phyloP scores from a whole-genome alignment of 129 eudicot species.

The Helianthus tuberosus region DNA sequence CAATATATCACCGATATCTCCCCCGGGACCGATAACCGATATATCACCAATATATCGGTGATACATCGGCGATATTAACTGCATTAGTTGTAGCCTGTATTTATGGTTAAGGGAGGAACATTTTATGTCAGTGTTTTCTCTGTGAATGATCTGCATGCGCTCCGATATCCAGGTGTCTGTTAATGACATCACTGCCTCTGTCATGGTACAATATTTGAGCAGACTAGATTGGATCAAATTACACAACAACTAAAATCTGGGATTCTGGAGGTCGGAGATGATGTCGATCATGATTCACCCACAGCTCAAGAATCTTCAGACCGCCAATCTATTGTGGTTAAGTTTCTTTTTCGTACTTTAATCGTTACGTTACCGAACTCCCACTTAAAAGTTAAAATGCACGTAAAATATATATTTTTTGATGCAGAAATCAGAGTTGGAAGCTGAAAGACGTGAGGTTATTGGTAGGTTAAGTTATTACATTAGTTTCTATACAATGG shows the following conservation, averaged over 20 bases:
- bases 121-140: slow-evolving; percentile 56
- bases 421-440: slow-evolving; percentile 62
- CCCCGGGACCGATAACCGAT: no score
- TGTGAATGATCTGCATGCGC: slow-evolving; percentile 70
- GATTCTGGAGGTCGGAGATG: slow-evolving; percentile 41
- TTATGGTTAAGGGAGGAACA: slow-evolving; percentile 30
- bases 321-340: slow-evolving; percentile 52
- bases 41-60: no score
- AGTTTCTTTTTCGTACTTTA: slow-evolving; percentile 1
- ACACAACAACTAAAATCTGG: slow-evolving; percentile 67
- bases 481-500: not conserved
- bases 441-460: slow-evolving; percentile 88
- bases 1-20: no score
- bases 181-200: slow-evolving; percentile 77
- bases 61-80: no score
- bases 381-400: not conserved
- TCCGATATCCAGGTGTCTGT: slow-evolving; percentile 67
- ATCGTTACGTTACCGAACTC: not conserved
- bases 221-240: slow-evolving; percentile 94
- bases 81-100: slow-evolving; percentile 32
- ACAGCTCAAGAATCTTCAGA: slow-evolving; percentile 32
- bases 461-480: slow-evolving; percentile 63
- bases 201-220: slow-evolving; percentile 86
- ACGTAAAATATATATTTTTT: slow-evolving; percentile 19
- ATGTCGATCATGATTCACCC: slow-evolving; percentile 41